Base-by-base conservation (phyloP, 2,329 filamentous ascomycete species). In the Epichloe amarillans region DNA sequence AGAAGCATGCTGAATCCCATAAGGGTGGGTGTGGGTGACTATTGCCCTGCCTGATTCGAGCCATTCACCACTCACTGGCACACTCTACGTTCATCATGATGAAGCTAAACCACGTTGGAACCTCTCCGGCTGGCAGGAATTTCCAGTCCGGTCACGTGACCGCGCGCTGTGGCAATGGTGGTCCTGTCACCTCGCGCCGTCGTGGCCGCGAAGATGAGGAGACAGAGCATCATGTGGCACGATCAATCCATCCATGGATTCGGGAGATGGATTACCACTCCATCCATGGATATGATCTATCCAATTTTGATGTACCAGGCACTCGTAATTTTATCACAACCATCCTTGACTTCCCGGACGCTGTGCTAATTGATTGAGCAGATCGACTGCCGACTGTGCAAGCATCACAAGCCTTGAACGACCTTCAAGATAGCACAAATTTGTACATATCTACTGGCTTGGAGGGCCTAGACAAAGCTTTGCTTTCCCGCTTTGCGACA, bases 311-410 rank as follows among this genome's bases (percentile, higher is more conserved):
- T 56, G 66, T 73, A 43, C 64, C 71, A 33, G 69, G 69, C 48
- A 75, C 75, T 33, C 76, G 77, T 80, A 58, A 69, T 57, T 57
- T 3, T 12, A n/a, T 43, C 38, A 12, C 17, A n/a, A 4, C 11
- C 12, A 49, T 23, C 30, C 11, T 26, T 2, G 10, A 6, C 19
- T 8, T 10, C n/a, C 3, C 26, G 37, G 19, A 17, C 14, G 17
- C 10, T 41, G 15, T 39, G 45, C 50, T 53, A 36, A 53, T 37
- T 19, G 11, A 30, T 26, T 23, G 10, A 15, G 30, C 58, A 89
- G 85, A 90, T 69, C 80, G 86, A 48, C 71, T 91, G 49, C 83
- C 87, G 37, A 88, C 87, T 1, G 74, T 90, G 46, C 87, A 84
- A 17, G 87, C 86, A 33, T 84, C 84, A 1, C 77, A 88, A 61